Percentiles rank a stretch among this genome's conserved stretches.
Evolutionary conservation across 2,329 filamentous ascomycete genomes (phyloP).

Genomic region (Aspergillus melleus): DNA sequence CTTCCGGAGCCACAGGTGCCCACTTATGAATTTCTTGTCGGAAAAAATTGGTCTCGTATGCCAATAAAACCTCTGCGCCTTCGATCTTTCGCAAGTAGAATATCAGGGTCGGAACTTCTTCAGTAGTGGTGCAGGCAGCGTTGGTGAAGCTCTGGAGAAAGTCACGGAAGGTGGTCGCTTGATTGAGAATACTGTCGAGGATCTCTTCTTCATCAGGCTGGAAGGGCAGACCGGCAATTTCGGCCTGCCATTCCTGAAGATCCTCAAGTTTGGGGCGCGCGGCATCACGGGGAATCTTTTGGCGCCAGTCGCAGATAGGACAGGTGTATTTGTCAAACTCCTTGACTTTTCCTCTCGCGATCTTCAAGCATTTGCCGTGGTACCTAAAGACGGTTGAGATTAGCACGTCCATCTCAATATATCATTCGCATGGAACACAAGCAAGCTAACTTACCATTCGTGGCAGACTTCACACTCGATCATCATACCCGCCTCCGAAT

Average conservation of each 20-base stretch:
- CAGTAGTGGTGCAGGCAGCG: constrained; percentile 74
- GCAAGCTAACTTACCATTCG: constrained; percentile 70
- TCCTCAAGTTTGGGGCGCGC: constrained; percentile 94
- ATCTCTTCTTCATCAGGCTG: constrained; percentile 93
- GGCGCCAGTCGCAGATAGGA: constrained; percentile 94
- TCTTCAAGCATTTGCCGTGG: constrained; percentile 96
- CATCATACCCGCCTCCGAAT: constrained; percentile 96
- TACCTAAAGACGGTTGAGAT: constrained; percentile 62
- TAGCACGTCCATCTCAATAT: not conserved
- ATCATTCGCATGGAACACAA: not conserved
- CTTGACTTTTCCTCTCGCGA: constrained; percentile 95
- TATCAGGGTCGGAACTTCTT: constrained; percentile 84
- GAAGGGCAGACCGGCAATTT: constrained; percentile 79
- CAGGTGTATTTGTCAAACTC: constrained; percentile 98
- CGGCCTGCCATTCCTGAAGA: constrained; percentile 77
- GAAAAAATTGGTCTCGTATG: constrained; percentile 96
- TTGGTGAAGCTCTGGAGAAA: constrained; percentile 81
- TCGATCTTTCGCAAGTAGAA: constrained; percentile 98
- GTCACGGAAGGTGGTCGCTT: constrained; percentile 79
- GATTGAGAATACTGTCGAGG: constrained; percentile 80
- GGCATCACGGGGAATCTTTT: constrained; percentile 95
- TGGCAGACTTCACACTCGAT: constrained; percentile 98
- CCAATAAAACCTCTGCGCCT: constrained; percentile 87
- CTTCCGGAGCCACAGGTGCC: constrained; percentile 81
- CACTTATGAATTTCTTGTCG: constrained; percentile 93